Conservation (phyloP, 352 stramenopile genomes). For the Phytophthora citrophthora region DNA sequence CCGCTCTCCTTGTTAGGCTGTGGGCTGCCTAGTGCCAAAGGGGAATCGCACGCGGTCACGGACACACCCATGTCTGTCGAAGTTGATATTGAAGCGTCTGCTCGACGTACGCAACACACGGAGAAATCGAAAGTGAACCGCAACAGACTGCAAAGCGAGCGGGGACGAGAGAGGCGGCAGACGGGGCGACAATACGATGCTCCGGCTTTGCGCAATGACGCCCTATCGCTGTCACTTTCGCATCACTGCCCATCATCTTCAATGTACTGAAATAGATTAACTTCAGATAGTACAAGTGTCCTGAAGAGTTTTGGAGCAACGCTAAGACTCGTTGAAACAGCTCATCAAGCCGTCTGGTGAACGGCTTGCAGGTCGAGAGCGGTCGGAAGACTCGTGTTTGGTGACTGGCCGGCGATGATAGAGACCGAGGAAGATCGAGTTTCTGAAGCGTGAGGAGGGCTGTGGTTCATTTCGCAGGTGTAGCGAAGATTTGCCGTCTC, state of each 20-base stretch:
- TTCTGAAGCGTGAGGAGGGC: conserved; percentile 17
- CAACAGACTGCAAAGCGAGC: not conserved
- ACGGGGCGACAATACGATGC: conserved; percentile 1
- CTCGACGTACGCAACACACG: conserved; percentile 29
- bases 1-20: conserved; percentile 8
- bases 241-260: conserved; percentile 13
- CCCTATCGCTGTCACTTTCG: conserved; percentile 15
- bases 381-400: too few species aligned
- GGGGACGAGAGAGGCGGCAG: conserved; percentile 12
- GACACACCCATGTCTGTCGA: conserved; percentile 29
- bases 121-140: conserved; percentile 40
- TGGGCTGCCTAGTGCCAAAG: conserved; percentile 20
- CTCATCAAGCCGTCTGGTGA: not conserved
- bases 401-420: not conserved
- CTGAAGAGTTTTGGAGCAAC: not conserved
- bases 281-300: not conserved
- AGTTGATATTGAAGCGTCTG: conserved; percentile 20
- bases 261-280: not conserved
- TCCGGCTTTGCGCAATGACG: not conserved
- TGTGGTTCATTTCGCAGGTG: conserved; percentile 29
- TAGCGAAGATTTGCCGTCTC: conserved; percentile 26
- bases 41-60: conserved; percentile 28
- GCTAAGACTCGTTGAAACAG: not conserved
- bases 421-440: not conserved
- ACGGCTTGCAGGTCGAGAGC: not conserved